Base-by-base conservation (phyloP, 208 protist species). In the Trypanosoma scelopori region DNA sequence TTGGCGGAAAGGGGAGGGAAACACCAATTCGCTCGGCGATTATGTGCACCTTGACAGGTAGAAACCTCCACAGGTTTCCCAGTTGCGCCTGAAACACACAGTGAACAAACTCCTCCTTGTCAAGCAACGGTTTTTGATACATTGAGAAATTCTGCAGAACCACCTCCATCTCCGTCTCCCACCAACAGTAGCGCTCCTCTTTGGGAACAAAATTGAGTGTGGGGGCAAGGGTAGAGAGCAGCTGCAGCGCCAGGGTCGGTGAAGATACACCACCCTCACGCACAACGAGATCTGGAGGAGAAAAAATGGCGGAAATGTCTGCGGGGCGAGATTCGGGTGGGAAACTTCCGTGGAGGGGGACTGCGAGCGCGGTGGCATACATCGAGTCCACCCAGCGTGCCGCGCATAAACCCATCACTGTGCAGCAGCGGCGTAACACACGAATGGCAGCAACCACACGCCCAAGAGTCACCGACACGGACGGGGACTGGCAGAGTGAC, bases 71-170 rank as follows among this genome's bases (percentile, higher is more conserved):
- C 27, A 89, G 28, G 0, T 63, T 57, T 4, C 49, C 69, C 28
- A 92, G 73, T 57, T 89, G 82, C n/a, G 65, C 47, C 16, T 79
- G 65, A 5, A 81, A 55, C 16, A 76, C 48, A 51, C 73, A 82
- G 32, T 85, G 78, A 41, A 81, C 37, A 65, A 89, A 85, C 25
- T 70, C 55, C 0, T 68, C 62, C 28, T 72, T 35, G 11, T 65
- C 61, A 1, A 87, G 56, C n/a, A 43, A 25, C 11, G 28, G 20
- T 41, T 52, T 56, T 65, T 63, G 68, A 64, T 82, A 75, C 11
- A 81, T 58, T 5, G 81, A 77, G 37, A 92, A 59, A 37, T 53
- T 61, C 43, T 66, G 58, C 35, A 92, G 59, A 16, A 79, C 57
- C 6, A 91, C 15, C 55, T 91, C 85, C 41, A 87, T 52, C 41